phyloP scores from a whole-genome alignment of 768 basidiomycete genomes.

The Panellus pusillus region DNA sequence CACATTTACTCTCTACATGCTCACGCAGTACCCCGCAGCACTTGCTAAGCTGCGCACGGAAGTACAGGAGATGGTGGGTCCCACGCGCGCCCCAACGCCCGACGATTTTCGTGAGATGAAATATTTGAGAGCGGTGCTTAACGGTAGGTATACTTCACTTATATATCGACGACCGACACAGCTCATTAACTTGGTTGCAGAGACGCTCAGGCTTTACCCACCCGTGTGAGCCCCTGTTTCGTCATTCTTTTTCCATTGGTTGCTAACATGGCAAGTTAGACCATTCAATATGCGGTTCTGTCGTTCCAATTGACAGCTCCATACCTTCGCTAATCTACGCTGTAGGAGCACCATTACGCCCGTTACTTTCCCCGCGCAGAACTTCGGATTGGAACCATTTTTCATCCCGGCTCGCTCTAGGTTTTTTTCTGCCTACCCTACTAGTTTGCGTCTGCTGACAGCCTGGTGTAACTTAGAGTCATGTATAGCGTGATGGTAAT shows the following conservation, averaged over 20 bases:
- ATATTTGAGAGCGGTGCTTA: conserved; percentile 58
- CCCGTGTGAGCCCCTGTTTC: conserved; percentile 38
- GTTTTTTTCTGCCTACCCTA: conserved; percentile 18
- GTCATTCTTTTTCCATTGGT: too few species aligned
- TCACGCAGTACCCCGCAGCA: conserved; percentile 51
- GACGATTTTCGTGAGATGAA: conserved; percentile 61
- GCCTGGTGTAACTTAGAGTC: conserved; percentile 26
- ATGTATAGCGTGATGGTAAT: conserved; percentile 54
- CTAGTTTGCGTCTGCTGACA: too few species aligned
- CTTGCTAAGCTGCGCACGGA: conserved; percentile 49
- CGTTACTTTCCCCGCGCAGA: conserved; percentile 28
- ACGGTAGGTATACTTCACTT: conserved; percentile 33
- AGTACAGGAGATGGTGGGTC: conserved; percentile 47
- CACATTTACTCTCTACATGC: conserved; percentile 55
- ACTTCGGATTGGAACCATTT: conserved; percentile 32
- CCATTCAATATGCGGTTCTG: conserved; percentile 36
- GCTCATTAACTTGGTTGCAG: not conserved
- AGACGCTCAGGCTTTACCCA: conserved; percentile 55
- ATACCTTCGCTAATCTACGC: not conserved
- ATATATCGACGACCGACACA: not conserved
- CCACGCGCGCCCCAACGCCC: conserved; percentile 45
- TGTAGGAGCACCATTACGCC: conserved; percentile 26
- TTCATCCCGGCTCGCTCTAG: conserved; percentile 42
- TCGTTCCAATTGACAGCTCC: not conserved
- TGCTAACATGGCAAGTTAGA: conserved; percentile 18